Conservation (phyloP, 2,329 filamentous ascomycete genomes). For the Penicillium sp. region DNA sequence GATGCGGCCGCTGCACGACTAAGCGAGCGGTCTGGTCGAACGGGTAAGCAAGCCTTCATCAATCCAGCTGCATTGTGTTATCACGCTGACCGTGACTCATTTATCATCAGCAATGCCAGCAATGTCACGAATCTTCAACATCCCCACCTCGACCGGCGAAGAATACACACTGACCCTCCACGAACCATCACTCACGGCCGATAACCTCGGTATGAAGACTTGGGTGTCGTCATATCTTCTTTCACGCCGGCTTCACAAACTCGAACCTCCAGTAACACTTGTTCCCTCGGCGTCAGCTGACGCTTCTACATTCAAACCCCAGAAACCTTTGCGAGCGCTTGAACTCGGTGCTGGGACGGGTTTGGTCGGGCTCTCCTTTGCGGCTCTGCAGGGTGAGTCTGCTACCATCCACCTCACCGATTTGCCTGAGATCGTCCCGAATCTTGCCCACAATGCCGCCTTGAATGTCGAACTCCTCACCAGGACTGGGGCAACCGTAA, state of each 20-base stretch:
- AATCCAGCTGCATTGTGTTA: neutral
- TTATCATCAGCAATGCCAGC: constrained; percentile 57
- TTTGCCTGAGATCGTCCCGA: constrained; percentile 76
- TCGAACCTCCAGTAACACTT: constrained; percentile 35
- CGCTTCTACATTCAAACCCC: constrained; percentile 19
- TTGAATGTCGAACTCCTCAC: constrained; percentile 61
- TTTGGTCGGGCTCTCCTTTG: constrained; percentile 82
- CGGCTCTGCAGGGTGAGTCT: constrained; percentile 59
- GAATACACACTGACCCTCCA: constrained; percentile 68
- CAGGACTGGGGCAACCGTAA: constrained; percentile 56
- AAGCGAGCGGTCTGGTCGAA: constrained; percentile 80
- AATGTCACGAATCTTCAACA: constrained; percentile 60
- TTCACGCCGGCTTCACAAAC: constrained; percentile 62
- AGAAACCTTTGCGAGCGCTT: constrained; percentile 49
- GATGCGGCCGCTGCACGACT: constrained; percentile 74
- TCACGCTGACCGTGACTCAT: constrained; percentile 15
- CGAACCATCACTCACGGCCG: constrained; percentile 83
- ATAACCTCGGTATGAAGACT: constrained; percentile 88
- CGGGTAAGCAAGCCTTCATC: constrained; percentile 46
- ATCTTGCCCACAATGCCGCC: constrained; percentile 71
- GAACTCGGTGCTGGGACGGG: constrained; percentile 91
- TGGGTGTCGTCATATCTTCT: constrained; percentile 91
- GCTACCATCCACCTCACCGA: constrained; percentile 74
- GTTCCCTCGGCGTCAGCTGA: constrained; percentile 28
- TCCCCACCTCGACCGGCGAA: constrained; percentile 48